Conservation (phyloP, 768 basidiomycete species). For the Mycena leptocephala region DNA sequence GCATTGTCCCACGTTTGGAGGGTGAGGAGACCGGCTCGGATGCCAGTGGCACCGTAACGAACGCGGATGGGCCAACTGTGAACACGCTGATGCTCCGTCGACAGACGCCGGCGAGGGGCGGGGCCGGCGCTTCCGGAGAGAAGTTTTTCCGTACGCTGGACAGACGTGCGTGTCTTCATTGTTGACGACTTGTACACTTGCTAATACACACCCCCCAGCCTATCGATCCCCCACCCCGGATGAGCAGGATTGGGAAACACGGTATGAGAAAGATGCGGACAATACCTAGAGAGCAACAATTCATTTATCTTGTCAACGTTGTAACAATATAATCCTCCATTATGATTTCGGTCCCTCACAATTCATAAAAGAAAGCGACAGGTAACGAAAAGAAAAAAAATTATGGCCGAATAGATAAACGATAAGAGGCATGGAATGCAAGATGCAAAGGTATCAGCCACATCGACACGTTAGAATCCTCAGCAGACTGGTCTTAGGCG, state of each 20-base stretch:
- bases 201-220: not conserved
- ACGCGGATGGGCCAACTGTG: not conserved
- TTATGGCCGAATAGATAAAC: slow-evolving; percentile 42
- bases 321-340: slow-evolving; percentile 24
- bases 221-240: slow-evolving; percentile 9
- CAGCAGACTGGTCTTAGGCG: slow-evolving; percentile 71
- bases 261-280: slow-evolving; percentile 6
- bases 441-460: slow-evolving; percentile 58
- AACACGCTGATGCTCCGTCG: not conserved
- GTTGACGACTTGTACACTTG: not conserved
- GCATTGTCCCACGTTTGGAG: not conserved
- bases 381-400: slow-evolving; percentile 42
- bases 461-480: slow-evolving; percentile 87
- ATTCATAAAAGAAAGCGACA: slow-evolving; percentile 21
- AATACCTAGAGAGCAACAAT: not conserved
- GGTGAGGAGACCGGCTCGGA: slow-evolving; percentile 12
- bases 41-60: not conserved
- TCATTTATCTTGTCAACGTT: not conserved
- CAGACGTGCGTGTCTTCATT: slow-evolving; percentile 2
- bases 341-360: slow-evolving; percentile 23
- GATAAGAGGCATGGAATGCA: slow-evolving; percentile 34
- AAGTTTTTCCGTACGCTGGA: not conserved
- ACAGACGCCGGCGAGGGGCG: not conserved
- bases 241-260: slow-evolving; percentile 26
- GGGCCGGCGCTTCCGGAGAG: not conserved